These are phyloP conservation scores for Mycena galopus DNA, from an alignment of 768 basidiomycete species.

Conservation along the genomic window DNA sequence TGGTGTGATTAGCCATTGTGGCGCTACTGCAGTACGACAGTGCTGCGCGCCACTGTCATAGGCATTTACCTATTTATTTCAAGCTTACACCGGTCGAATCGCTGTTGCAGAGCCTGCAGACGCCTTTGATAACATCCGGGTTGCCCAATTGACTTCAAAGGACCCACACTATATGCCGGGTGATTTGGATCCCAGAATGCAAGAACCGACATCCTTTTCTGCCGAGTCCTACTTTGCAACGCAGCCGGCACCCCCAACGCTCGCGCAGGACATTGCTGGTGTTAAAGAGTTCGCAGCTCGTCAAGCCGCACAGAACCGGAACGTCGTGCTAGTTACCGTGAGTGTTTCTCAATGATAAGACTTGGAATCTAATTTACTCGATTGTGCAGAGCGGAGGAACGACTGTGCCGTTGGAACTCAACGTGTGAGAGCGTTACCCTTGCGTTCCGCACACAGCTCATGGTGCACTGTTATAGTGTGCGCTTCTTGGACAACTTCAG, in stretches of 20 bases:
- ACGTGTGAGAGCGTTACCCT: constrained; percentile 82
- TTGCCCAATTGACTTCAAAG: neutral
- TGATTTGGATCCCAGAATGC: constrained; percentile 11
- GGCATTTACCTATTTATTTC: constrained; percentile 1
- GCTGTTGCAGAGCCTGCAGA: constrained; percentile 1
- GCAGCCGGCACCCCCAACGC: constrained; percentile 80
- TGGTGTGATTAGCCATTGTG: too few relatives aligned
- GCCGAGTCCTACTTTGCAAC: constrained; percentile 93
- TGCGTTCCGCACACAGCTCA: constrained; percentile 44
- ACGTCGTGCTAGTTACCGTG: constrained; percentile 95
- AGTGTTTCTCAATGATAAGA: constrained; percentile 46
- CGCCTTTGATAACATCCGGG: constrained; percentile 13
- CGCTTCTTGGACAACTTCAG: constrained; percentile 99
- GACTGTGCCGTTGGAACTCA: constrained; percentile 97
- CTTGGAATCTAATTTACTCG: constrained; percentile 9
- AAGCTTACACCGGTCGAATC: neutral
- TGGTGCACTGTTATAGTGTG: constrained; percentile 71
- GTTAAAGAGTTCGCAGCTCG: constrained; percentile 78
- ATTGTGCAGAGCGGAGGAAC: constrained; percentile 91
- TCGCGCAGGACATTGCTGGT: constrained; percentile 74
- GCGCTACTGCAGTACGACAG: too few relatives aligned
- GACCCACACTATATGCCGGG: neutral
- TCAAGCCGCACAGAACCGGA: constrained; percentile 74
- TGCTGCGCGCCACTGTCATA: neutral
- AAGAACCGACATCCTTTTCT: constrained; percentile 65